Base-by-base conservation (phyloP, 1,139 yeast genomes). In the Entelexis paramagnoliae region DNA sequence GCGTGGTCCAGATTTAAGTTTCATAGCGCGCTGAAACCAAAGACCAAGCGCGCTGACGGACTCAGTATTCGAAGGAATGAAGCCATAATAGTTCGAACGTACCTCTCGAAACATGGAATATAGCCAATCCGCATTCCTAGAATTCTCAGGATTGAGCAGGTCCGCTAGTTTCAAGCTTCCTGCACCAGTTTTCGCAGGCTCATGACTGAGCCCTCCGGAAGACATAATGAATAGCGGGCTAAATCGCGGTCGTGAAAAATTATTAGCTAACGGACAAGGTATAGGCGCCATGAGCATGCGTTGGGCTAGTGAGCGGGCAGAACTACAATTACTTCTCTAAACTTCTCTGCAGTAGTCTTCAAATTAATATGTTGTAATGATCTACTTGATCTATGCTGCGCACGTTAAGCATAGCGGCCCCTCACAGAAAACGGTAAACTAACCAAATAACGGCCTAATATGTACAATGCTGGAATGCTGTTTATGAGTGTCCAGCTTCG, bases 31-130 rank as follows among this genome's bases (percentile, higher is more conserved):
- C 22, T 78, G 71, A 3, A 81, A 60, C 80, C 89, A 83, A 1
- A 85, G 72, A 1, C 85, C 70, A 38, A 83, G 62, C 0, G 83
- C 71, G 60, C 84, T 94, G 41, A 79, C 75, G 19, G 79, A 71
- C 1, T 72, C 39, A 0, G 77, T 36, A 13, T 17, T 41, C 2
- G 35, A 47, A 6, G 46, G 46, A 6, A 22, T 2, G 20, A 43
- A 50, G 2, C 40, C 32, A 14, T 8, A 2, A 20, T 46, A 53
- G 2, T n/a, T 14, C 1, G 29, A 4, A 5, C 2, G 2, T 3
- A 45, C 52, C n/a, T 17, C 46, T 1, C 10, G 33, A 24, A 51
- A 44, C n/a, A 36, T 30, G 6, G 42, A 16, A 2, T 16, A 3
- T 1, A 47, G 48, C 52, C 50, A 42, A 11, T 19, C 17, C 6